phyloP scores from a whole-genome alignment of 2,329 filamentous ascomycete species.

The Paecilomyces sp. region DNA sequence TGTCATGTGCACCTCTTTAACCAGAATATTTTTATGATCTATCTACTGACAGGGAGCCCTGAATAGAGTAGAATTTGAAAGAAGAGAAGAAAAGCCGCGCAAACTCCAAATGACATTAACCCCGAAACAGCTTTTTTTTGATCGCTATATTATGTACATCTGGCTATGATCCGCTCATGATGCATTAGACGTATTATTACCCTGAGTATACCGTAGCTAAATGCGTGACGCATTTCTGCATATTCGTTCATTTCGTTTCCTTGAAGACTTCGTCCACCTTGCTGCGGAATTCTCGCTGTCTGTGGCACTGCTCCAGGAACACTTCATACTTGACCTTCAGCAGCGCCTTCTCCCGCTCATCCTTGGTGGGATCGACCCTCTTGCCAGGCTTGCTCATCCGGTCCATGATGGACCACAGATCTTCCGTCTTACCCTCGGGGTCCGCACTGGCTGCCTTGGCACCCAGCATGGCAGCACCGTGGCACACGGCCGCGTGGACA shows the following conservation, averaged over 20 bases:
- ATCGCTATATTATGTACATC: neutral
- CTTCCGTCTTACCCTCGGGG: slow-evolving; percentile 69
- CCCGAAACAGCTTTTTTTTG: neutral
- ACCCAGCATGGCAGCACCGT: slow-evolving; percentile 97
- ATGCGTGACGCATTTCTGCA: neutral
- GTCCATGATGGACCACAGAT: slow-evolving; percentile 95
- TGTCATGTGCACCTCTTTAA: no score
- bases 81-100: neutral
- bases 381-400: slow-evolving; percentile 91
- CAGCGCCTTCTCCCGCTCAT: slow-evolving; percentile 68
- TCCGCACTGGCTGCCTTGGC: slow-evolving; percentile 90
- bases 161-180: neutral
- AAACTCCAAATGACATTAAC: neutral
- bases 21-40: neutral
- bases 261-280: slow-evolving; percentile 61
- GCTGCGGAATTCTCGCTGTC: slow-evolving; percentile 74
- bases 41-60: no score
- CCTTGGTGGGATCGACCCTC: slow-evolving; percentile 66
- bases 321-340: slow-evolving; percentile 86
- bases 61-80: neutral
- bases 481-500: slow-evolving; percentile 89
- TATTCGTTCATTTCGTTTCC: slow-evolving; percentile 28
- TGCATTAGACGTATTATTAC: neutral
- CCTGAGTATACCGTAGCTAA: neutral
- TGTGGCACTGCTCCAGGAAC: slow-evolving; percentile 87